Conservation (phyloP, 495 filamentous ascomycete species). For the Lasiosphaeria miniovina region DNA sequence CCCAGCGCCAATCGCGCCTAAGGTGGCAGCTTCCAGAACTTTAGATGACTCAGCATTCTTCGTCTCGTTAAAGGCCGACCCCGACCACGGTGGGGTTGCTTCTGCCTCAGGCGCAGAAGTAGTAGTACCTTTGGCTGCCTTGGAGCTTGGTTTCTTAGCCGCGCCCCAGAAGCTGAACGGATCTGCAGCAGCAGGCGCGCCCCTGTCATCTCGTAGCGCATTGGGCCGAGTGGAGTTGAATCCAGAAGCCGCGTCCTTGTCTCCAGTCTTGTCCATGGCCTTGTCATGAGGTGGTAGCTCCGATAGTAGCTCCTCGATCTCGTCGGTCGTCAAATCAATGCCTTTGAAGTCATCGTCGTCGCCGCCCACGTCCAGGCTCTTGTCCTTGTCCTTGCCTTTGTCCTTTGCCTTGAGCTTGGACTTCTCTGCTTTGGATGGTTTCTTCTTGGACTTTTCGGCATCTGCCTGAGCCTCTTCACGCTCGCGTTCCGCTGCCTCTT, state of each 20-base stretch:
- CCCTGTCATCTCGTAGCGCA: not conserved
- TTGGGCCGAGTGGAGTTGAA: not conserved
- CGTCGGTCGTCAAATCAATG: constrained; percentile 40
- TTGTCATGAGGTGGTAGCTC: constrained; percentile 16
- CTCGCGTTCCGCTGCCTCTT: constrained; percentile 28
- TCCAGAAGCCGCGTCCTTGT: constrained; percentile 1
- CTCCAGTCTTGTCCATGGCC: constrained; percentile 16
- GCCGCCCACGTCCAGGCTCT: constrained; percentile 18
- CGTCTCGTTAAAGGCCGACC: constrained; percentile 24
- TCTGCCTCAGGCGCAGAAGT: constrained; percentile 11
- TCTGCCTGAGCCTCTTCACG: constrained; percentile 31
- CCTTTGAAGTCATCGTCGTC: constrained; percentile 34
- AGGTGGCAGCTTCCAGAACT: constrained; percentile 34
- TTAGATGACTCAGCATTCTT: constrained; percentile 41
- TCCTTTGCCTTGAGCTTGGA: constrained; percentile 19
- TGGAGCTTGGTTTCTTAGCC: constrained; percentile 33
- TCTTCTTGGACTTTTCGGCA: constrained; percentile 32
- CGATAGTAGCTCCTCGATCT: constrained; percentile 32
- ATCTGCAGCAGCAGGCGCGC: constrained; percentile 23
- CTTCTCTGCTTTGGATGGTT: constrained; percentile 24
- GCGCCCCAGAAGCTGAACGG: constrained; percentile 50
- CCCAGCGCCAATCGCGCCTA: constrained; percentile 18
- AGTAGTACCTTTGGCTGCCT: constrained; percentile 10
- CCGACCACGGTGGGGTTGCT: constrained; percentile 15
- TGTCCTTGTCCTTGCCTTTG: constrained; percentile 15